These are phyloP conservation scores for Setaria viridis DNA, from an alignment of 202 grass and related monocot species.

Conservation along the genomic window DNA sequence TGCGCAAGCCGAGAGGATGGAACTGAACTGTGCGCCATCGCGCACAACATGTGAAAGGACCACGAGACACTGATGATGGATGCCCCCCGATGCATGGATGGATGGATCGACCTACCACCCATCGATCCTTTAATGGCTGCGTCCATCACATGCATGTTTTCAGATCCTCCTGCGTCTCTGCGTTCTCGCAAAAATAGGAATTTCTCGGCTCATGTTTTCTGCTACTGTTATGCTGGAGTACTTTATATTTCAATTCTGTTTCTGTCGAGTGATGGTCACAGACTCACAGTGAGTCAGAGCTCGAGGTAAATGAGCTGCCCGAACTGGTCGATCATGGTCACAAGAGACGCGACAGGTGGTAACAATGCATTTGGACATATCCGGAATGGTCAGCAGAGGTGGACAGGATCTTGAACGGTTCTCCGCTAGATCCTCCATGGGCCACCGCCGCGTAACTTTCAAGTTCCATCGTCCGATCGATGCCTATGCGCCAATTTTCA, in stretches of 20 bases:
- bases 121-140: slow-evolving; percentile 51
- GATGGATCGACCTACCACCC: slow-evolving; percentile 45
- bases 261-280: slow-evolving; percentile 25
- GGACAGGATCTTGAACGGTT: background rate
- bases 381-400: background rate
- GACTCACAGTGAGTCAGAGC: background rate
- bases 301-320: slow-evolving; percentile 37
- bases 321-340: background rate
- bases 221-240: background rate
- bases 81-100: background rate
- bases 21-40: slow-evolving; percentile 36
- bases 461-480: background rate
- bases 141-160: slow-evolving; percentile 37
- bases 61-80: slow-evolving; percentile 17
- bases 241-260: background rate
- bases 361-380: slow-evolving; percentile 1
- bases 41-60: slow-evolving; percentile 53
- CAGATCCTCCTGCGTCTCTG: background rate
- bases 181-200: background rate
- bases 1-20: slow-evolving; percentile 18
- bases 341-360: slow-evolving; percentile 4
- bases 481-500: background rate
- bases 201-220: background rate
- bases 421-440: background rate
- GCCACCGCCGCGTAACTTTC: slow-evolving; percentile 12